Base-by-base conservation (phyloP, 805 yeast genomes). In the Yarrowia sp. region DNA sequence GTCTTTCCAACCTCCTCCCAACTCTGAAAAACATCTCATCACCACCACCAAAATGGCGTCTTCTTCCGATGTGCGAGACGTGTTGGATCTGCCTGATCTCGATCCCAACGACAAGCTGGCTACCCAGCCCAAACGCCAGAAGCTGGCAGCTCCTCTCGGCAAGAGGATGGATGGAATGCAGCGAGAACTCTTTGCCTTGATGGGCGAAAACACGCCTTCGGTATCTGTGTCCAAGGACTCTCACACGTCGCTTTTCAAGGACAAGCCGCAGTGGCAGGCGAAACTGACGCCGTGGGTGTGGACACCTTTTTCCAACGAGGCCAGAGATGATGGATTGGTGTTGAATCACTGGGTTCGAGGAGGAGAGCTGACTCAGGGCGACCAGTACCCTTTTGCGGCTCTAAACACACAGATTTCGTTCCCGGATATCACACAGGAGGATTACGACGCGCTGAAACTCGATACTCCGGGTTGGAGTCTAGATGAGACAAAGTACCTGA, bases 161-260 rank as follows among this genome's bases (percentile, higher is more conserved):
- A 58, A 58, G 33, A 17, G 43, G n/a, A 43, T 68, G 48, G 85
- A 78, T 10, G 96, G 96, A 31, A 88, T 93, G 84, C 92, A 90
- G 68, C 83, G 98, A 69, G 99, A 95, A 74, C 79, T 95, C 64
- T 92, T 88, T 75, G 89, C 88, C 68, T 80, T 96, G 63, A 79
- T 95, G 44, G 99, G 99, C 5, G 92, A 95, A 43, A 91, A 91
- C 74, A 86, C 96, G 1, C 97, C 99, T 0, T 92, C 98, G 0
- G 84, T 83, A 8, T 82, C 81, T n/a, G 83, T 82, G n/a, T 77
- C 74, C 62, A 81, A 84, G 68, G 64, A 58, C 39, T 11, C 28
- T 9, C 50, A 44, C 33, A 43, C 64, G 41, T 43, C 64, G 18
- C 35, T 58, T 8, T 86, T 86, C 72, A 88, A 87, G 68, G 90